Evolutionary conservation across 805 yeast species (phyloP).

Genomic region (Debaryomyces hansenii): DNA sequence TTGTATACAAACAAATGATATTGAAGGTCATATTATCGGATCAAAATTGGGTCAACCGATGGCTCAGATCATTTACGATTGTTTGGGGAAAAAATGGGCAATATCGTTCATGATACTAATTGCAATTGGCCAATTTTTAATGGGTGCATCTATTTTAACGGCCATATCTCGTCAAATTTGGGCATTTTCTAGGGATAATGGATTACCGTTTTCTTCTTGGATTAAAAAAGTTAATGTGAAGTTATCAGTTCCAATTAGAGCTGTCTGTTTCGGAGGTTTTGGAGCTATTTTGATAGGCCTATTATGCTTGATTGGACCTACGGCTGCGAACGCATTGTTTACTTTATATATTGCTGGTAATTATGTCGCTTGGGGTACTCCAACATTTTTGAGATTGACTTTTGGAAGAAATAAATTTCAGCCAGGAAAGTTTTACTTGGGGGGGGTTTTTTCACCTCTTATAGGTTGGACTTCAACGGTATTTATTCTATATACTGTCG

Average conservation of each 20-base stretch:
- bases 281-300: slow-evolving; percentile 38
- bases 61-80: slow-evolving; percentile 31
- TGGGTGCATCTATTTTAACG: slow-evolving; percentile 32
- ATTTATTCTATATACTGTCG: slow-evolving; percentile 27
- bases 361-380: slow-evolving; percentile 48
- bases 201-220: slow-evolving; percentile 26
- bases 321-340: slow-evolving; percentile 46
- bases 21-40: slow-evolving; percentile 18
- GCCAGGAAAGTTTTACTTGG: slow-evolving; percentile 67
- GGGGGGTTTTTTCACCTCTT: slow-evolving; percentile 44
- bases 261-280: slow-evolving; percentile 32
- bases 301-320: slow-evolving; percentile 38
- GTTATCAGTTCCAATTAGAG: slow-evolving; percentile 27
- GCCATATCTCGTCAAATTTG: slow-evolving; percentile 30
- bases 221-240: slow-evolving; percentile 24
- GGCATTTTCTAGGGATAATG: slow-evolving; percentile 32
- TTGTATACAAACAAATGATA: slow-evolving; percentile 22
- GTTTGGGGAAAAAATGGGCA: slow-evolving; percentile 30
- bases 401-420: slow-evolving; percentile 47
- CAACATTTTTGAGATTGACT: slow-evolving; percentile 50
- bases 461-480: slow-evolving; percentile 44
- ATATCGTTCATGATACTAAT: slow-evolving; percentile 28
- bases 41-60: slow-evolving; percentile 26
- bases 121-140: slow-evolving; percentile 27
- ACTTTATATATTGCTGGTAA: slow-evolving; percentile 44